Evolutionary conservation across 495 filamentous ascomycete genomes (phyloP).

Genomic region (Lasiosphaeria ovina): DNA sequence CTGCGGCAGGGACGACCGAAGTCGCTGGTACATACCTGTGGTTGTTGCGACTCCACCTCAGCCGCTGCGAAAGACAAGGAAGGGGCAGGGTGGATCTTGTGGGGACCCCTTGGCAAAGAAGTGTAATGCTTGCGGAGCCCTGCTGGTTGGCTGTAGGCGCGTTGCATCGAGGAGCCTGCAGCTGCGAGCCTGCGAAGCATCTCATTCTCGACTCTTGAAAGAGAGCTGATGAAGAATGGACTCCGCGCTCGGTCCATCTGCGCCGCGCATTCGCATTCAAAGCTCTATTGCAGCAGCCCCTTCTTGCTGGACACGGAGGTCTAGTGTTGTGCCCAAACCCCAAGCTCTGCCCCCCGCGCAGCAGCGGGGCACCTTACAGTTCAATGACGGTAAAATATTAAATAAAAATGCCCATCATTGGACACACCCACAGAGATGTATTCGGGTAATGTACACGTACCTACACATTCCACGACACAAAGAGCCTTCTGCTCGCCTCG

Average conservation of each 20-base stretch:
- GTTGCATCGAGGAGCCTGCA: slow-evolving; percentile 1
- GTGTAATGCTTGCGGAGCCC: not conserved
- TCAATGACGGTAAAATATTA: slow-evolving; percentile 2
- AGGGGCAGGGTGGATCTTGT: not conserved
- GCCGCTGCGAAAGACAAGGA: not conserved
- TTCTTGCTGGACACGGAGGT: too few relatives aligned
- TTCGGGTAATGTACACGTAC: not conserved
- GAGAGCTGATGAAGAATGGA: not conserved
- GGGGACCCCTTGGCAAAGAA: slow-evolving; percentile 7
- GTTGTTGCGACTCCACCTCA: slow-evolving; percentile 11
- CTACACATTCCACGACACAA: not conserved
- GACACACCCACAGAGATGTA: not conserved
- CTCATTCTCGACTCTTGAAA: not conserved
- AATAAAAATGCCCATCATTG: not conserved
- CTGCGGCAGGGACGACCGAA: slow-evolving; percentile 8
- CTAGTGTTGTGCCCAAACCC: not conserved
- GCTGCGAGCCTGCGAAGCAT: not conserved
- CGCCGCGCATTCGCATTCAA: not conserved
- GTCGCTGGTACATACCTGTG: slow-evolving; percentile 12
- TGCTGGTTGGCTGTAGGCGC: not conserved
- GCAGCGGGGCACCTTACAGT: not conserved
- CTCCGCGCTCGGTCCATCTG: not conserved
- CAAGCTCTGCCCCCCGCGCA: not conserved
- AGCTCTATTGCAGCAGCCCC: too few relatives aligned
- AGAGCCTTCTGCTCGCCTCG: not conserved